A percentile compares a stretch with the other conserved stretches of the same genome.
These are phyloP conservation scores for Wickerhamomyces chaumierensis DNA, from an alignment of 805 yeast species.

Conservation along the genomic window DNA sequence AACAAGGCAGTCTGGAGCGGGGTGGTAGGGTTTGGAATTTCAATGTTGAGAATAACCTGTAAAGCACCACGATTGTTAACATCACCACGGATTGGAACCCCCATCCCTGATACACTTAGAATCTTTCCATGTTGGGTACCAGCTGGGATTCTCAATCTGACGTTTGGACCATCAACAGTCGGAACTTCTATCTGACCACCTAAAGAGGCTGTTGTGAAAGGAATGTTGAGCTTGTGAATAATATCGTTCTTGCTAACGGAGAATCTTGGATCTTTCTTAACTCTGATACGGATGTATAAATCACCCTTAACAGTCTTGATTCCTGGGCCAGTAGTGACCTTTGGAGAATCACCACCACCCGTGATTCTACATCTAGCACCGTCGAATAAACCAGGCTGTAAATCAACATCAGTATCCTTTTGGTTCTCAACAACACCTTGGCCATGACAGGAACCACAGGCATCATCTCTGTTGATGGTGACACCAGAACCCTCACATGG, in stretches of 20 bases:
- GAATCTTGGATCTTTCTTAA: conserved; percentile 64
- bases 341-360: conserved; percentile 88
- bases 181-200: conserved; percentile 93
- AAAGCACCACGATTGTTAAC: conserved; percentile 65
- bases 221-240: conserved; percentile 52
- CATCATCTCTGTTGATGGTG: conserved; percentile 49
- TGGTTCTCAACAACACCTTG: conserved; percentile 66
- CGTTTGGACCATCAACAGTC: conserved; percentile 67
- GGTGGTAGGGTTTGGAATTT: conserved; percentile 62
- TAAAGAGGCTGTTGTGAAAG: conserved; percentile 92
- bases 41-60: conserved; percentile 62
- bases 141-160: conserved; percentile 69
- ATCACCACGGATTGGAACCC: conserved; percentile 59
- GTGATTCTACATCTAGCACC: conserved; percentile 78
- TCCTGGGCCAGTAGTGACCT: conserved; percentile 60
- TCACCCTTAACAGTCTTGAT: conserved; percentile 74
- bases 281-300: conserved; percentile 69
- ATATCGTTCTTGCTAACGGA: conserved; percentile 57
- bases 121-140: conserved; percentile 75
- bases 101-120: conserved; percentile 73
- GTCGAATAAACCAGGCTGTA: conserved; percentile 83
- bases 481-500: conserved; percentile 88
- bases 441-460: conserved; percentile 78
- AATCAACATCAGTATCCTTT: conserved; percentile 67
- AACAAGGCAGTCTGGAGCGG: conserved; percentile 81